Evolutionary conservation across 2,329 filamentous ascomycete genomes (phyloP), one percentile per base, ranked within the genome.

Genomic region (Apiospora phragmitis): DNA sequence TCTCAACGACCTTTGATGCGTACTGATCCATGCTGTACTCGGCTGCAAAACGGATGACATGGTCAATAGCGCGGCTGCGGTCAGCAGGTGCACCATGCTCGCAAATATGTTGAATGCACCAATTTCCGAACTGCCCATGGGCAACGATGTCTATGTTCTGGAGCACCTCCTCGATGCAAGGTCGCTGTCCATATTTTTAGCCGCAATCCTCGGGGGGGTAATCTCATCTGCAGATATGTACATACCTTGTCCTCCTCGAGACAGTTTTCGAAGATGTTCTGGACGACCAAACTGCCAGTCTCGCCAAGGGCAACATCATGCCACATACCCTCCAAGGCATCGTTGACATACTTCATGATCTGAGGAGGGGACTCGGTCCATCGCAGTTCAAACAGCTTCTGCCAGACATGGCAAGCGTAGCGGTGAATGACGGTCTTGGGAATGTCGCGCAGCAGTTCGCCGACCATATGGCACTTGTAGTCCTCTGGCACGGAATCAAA

Each of bases 21-120:
- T 98, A 99, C 79, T 99, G 96, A 77, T 99, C 96, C 89, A 97
- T 98, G 83, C 95, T 98, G 83, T 98, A 99, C 82, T 98, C 95
- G 21, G 94, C 93, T 42, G 95, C 94, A 82, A 94, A 97, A 73
- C 92, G 92, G 75, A 99, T 92, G 78, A 99, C 95, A 81, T 98
- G 95, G 76, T 99, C 95, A 77, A 98, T 92, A 62, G 97, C 96
- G 75, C 95, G 92, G 82, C 92, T 95, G 77, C 95, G 95, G 82
- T 99, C 97, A 51, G 92, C 91, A 42, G 95, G 93, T 70, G 92
- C 92, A 68, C 97, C 95, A 79, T 99, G 96, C 82, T 99, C 96
- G 82, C 96, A 99, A 77, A 99, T 94, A 83, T 99, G 96, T 83
- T 99, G 96, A 77, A 99, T 98, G 84, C 96, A 99, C 96, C 96